These are phyloP conservation scores for Aristolochia californica DNA, from an alignment of 164 flowering plant genomes.

Conservation along the genomic window DNA sequence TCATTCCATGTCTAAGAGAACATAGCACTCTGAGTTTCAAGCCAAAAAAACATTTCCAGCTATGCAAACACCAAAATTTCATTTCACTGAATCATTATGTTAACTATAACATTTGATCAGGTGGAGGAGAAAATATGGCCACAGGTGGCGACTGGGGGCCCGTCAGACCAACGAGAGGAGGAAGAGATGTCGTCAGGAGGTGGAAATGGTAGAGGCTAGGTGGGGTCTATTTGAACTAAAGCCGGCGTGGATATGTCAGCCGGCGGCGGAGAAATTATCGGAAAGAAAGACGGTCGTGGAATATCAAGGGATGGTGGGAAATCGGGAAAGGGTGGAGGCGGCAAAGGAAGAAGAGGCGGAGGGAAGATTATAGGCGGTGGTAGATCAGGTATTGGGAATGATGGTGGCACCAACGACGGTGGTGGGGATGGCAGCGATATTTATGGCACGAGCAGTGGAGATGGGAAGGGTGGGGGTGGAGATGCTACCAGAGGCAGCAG, in stretches of 20 bases:
- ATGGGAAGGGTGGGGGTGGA: slow-evolving; percentile 4
- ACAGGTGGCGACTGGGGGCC: neutral
- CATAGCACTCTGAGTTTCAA: too few relatives aligned
- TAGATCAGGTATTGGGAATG: neutral
- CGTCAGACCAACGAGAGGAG: neutral
- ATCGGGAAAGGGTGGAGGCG: slow-evolving; percentile 7
- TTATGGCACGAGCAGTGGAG: slow-evolving; percentile 1
- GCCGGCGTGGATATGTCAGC: neutral
- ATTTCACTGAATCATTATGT: too few relatives aligned
- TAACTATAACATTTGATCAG: too few relatives aligned
- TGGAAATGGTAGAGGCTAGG: neutral
- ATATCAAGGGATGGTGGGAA: slow-evolving; percentile 10
- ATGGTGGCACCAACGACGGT: neutral
- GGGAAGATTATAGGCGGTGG: slow-evolving; percentile 21
- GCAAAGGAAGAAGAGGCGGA: slow-evolving; percentile 8
- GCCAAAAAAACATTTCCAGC: too few relatives aligned
- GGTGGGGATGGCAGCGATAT: slow-evolving; percentile 11
- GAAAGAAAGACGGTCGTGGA: neutral
- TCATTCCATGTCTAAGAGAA: too few relatives aligned
- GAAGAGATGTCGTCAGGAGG: neutral
- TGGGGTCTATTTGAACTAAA: neutral
- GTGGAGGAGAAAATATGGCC: neutral
- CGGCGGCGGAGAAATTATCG: neutral
- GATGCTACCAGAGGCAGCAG: neutral
- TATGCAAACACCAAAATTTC: too few relatives aligned